Conservation (phyloP, 495 filamentous ascomycete species). For the Neurospora intermedia region DNA sequence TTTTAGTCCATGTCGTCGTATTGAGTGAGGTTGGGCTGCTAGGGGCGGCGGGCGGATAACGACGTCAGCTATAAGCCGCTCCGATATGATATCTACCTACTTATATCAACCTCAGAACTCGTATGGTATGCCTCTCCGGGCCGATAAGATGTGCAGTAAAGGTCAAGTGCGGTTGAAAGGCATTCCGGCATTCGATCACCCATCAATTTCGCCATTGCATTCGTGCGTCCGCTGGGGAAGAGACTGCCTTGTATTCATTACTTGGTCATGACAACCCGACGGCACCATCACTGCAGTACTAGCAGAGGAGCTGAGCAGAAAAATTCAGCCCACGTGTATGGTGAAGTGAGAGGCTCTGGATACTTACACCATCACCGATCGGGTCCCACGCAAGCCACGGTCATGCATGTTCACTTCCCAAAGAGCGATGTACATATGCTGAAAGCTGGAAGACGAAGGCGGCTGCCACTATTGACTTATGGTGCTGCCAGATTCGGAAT, state of each 20-base stretch:
- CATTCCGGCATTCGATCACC: not conserved
- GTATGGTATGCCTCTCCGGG: not conserved
- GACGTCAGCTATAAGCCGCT: not conserved
- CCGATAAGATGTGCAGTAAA: not conserved
- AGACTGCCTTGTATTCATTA: not conserved
- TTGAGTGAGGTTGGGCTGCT: not conserved
- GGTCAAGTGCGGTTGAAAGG: not conserved
- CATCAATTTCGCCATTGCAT: not conserved
- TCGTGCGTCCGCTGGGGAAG: not conserved
- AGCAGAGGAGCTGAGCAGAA: not conserved
- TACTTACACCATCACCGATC: not conserved
- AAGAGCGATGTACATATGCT: not conserved
- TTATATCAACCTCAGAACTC: not conserved
- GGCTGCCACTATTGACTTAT: not conserved
- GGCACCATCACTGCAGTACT: not conserved
- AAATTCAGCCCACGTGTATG: not conserved
- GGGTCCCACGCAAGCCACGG: not conserved
- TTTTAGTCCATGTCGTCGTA: not conserved
- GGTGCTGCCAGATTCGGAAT: not conserved
- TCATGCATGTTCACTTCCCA: not conserved
- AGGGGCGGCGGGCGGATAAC: not conserved
- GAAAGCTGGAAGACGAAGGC: not conserved
- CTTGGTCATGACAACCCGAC: not conserved
- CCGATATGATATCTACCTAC: not conserved
- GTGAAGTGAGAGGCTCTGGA: not conserved